Conservation (phyloP, 176 grass and related monocot species). For the Tillandsia leiboldiana region DNA sequence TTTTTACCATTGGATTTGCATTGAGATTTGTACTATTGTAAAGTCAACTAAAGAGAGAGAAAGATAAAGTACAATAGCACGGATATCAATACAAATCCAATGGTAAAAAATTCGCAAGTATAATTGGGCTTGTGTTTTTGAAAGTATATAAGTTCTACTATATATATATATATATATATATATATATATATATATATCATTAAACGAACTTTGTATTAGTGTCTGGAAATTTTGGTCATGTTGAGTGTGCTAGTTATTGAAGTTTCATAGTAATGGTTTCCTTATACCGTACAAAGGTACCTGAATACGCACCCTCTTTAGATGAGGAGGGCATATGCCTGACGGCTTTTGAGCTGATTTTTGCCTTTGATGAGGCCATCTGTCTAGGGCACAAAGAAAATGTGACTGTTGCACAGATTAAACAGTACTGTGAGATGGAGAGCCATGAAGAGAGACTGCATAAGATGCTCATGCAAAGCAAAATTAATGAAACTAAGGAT, state of each 20-base stretch:
- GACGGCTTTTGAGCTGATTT: slow-evolving; percentile 56
- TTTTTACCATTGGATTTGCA: no score
- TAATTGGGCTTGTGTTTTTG: no score
- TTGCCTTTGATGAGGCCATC: slow-evolving; percentile 78
- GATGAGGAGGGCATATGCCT: slow-evolving; percentile 58
- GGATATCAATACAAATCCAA: no score
- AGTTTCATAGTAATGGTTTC: slow-evolving; percentile 24
- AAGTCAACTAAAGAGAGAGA: no score
- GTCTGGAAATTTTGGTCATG: no score
- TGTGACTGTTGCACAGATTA: slow-evolving; percentile 66
- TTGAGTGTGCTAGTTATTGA: neutral
- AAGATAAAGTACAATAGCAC: no score
- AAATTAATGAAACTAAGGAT: slow-evolving; percentile 81
- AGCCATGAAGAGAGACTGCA: slow-evolving; percentile 79
- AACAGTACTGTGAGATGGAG: slow-evolving; percentile 86
- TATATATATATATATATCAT: no score
- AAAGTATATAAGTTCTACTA: no score
- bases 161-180: no score
- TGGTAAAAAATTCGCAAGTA: no score
- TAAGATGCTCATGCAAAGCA: slow-evolving; percentile 61
- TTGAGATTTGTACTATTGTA: no score
- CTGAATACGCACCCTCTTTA: slow-evolving; percentile 71
- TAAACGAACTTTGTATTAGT: no score
- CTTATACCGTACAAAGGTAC: slow-evolving; percentile 54
- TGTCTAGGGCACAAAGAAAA: slow-evolving; percentile 92